Evolutionary conservation across 805 yeast genomes (phyloP), one percentile per base, ranked within the genome.

Genomic region (Zygoascus tannicola): DNA sequence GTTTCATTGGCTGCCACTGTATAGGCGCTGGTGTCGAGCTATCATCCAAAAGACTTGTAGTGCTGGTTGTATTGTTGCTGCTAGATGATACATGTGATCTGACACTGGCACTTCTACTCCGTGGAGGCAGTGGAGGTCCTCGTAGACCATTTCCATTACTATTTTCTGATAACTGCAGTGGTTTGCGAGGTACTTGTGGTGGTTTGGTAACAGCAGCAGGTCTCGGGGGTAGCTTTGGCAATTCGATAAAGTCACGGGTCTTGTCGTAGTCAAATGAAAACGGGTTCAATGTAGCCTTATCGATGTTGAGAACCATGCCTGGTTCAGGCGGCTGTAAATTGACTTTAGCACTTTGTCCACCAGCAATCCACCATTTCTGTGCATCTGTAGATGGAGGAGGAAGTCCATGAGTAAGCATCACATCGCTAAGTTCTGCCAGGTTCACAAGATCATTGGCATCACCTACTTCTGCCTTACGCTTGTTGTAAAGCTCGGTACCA

Each of bases 361-460:
- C 80, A 12, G 81, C 80, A 15, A 85, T 69, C 98, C 98, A 92
- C 98, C 98, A 92, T 60, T 85, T 85, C 19, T 72, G 66, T 12
- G 69, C 63, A 44, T 85, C 95, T 0, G 92, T 76, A 46, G 94
- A 81, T 14, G 98, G 98, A 1, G 95, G 85, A 3, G 97, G 96
- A 43, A 88, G 68, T 5, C 73, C 74, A 44, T 55, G 52, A 4
- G 60, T 56, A 16, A 56, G 46, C 22, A 53, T 54, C 2, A 50
- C 45, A 23, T 52, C 59, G 23, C 53, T 53, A 22, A 59, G 45
- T 32, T 54, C 58, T 40, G 42, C 48, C 43, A 51, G 48, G 44
- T 52, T 56, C 8, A 54, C 54, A 42, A 58, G 51, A 42, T 52
- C 56, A 44, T 56, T 56, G 47, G 56, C 56, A 35, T 56, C 62